Base-by-base conservation (phyloP, 2,329 filamentous ascomycete genomes). In the Xylariales sp. region DNA sequence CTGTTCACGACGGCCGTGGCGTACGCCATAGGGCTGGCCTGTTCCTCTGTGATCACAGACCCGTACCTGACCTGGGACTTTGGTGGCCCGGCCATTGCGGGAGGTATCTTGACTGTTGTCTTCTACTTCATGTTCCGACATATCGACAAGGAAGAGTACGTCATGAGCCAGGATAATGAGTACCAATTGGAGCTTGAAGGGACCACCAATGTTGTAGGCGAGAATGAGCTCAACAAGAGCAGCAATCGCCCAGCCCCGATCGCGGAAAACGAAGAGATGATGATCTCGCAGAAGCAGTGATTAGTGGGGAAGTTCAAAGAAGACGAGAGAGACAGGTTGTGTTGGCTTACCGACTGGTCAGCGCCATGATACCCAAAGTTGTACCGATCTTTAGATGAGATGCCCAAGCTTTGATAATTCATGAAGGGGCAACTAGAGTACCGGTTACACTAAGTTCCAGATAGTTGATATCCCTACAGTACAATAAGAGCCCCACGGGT, bases 41-140 rank as follows among this genome's bases (percentile, higher is more conserved):
- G 62, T 51, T 66, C 71, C 15, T 64, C 65, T 4, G 63, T 70
- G 29, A 63, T 76, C 43, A 62, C 59, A 0, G 72, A 76, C 51
- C 71, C 72, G 5, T 63, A 69, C 47, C 55, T 76, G 27, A 68
- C 66, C 5, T 73, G 69, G 70, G 69, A 68, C 49, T 72, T 74
- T 48, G 70, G 66, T 29, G 71, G 64, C 24, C 62, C 65, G 8
- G 66, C 70, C 24, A 73, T 74, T 31, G 55, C 64, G 12, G 71
- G 71, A 41, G 64, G 55, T 31, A 49, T 73, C 24, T 50, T 69
- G 9, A 65, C 68, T 12, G 54, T 70, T 14, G 22, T 65, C 38
- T 74, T 74, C 51, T 73, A 64, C 50, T 66, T 69, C 50, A 56
- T 63, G 36, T 73, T 71, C 60, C 60, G 62, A 14, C 64, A 71